Evolutionary conservation across 78 protist species (phyloP).

Genomic region (Dictyostelium brefeldianum): DNA sequence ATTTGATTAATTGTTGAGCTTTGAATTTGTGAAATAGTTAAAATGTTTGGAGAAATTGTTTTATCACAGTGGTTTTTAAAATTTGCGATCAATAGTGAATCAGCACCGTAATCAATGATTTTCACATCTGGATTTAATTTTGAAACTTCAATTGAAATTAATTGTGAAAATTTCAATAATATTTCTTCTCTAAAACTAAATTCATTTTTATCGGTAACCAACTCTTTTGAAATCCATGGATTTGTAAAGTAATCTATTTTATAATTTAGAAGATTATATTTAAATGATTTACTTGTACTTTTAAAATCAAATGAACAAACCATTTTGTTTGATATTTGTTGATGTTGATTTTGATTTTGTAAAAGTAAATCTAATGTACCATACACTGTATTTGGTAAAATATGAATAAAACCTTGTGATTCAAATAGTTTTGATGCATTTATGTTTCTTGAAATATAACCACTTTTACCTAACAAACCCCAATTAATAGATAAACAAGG

Average conservation of each 20-base stretch:
- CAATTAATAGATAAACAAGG: constrained; percentile 42
- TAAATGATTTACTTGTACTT: background rate
- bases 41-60: too few relatives aligned
- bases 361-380: background rate
- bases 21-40: too few relatives aligned
- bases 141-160: background rate
- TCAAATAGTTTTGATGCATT: background rate
- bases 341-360: constrained; percentile 3
- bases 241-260: background rate
- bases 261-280: background rate
- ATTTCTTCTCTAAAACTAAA: background rate
- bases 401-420: background rate
- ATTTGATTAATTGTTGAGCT: too few relatives aligned
- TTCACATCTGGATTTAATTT: background rate
- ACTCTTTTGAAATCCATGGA: background rate
- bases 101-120: constrained; percentile 38
- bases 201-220: background rate
- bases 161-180: background rate
- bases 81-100: constrained; percentile 24
- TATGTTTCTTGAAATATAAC: constrained; percentile 27
- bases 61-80: too few relatives aligned
- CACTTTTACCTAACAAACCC: constrained; percentile 44
- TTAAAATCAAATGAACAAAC: background rate
- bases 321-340: background rate
- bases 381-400: background rate